Percentiles rank a stretch among this genome's conserved stretches.
Conservation (phyloP, 495 filamentous ascomycete species). For the Bryoglossum gracile region DNA sequence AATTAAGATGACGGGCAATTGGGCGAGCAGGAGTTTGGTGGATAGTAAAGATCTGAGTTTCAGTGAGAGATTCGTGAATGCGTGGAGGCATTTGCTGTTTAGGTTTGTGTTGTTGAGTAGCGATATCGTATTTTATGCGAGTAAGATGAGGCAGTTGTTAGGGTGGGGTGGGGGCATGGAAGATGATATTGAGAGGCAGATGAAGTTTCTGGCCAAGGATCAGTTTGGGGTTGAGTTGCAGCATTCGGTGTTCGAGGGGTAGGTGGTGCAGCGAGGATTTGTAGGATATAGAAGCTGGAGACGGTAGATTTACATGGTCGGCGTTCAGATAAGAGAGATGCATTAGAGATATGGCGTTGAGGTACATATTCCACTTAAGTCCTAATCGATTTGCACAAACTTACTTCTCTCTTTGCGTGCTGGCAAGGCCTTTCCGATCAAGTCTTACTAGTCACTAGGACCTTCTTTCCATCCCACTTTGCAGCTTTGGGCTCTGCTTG, state of each 20-base stretch:
- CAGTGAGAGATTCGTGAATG: slow-evolving; percentile 48
- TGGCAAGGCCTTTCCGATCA: too few relatives aligned
- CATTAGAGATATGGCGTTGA: too few relatives aligned
- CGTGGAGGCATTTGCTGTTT: slow-evolving; percentile 69
- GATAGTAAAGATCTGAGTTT: slow-evolving; percentile 57
- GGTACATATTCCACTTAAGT: too few relatives aligned
- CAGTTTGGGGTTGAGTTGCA: slow-evolving; percentile 81
- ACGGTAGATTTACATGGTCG: too few relatives aligned
- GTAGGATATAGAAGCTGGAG: too few relatives aligned
- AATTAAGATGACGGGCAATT: slow-evolving; percentile 86
- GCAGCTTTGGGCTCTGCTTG: too few relatives aligned
- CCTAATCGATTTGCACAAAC: too few relatives aligned
- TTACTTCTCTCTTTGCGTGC: too few relatives aligned
- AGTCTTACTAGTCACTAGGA: too few relatives aligned
- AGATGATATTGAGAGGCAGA: slow-evolving; percentile 80
- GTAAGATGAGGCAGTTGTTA: slow-evolving; percentile 65
- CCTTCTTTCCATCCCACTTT: too few relatives aligned
- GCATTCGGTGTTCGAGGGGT: slow-evolving; percentile 84
- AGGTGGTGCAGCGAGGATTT: slow-evolving; percentile 5
- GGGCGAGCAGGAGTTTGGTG: slow-evolving; percentile 74
- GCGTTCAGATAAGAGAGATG: too few relatives aligned
- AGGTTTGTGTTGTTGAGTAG: slow-evolving; percentile 66
- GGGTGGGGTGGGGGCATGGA: slow-evolving; percentile 81
- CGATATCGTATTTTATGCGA: slow-evolving; percentile 79
- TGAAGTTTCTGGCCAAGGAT: slow-evolving; percentile 81